Base-by-base conservation (phyloP, 441 rosid genomes). In the Viola pubescens region DNA sequence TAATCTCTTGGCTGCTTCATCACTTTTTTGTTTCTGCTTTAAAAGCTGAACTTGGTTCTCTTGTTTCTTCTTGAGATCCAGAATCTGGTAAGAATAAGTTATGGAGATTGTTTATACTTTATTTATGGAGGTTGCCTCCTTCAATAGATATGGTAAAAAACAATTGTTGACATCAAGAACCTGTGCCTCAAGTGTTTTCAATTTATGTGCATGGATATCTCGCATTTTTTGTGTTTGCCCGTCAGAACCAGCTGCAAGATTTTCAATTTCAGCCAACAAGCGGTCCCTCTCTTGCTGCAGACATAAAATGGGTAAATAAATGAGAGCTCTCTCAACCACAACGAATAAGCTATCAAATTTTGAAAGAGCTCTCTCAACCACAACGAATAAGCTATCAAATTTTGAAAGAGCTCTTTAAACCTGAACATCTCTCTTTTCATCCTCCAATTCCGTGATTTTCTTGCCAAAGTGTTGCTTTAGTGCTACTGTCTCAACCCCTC, bases 381-480 rank as follows among this genome's bases (percentile, higher is more conserved):
- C 13, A 41, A 58, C 19, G 54, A 68, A 53, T n/a, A 7, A 48
- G 9, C 51, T 8, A 39, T 41, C 48, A 56, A 53, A 71, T 59
- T 12, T 39, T 52, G 52, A 60, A 37, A 59, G 70, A 57, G 47
- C 58, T 60, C 38, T 37, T 48, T 68, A 46, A 40, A 88, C 99
- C 99, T 88, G 99, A 69, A 86, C 97, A 3, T 81, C 61, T 82
- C 75, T 86, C 69, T 94, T 94, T 75, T 90, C 96, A 64, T 86
- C 97, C 71, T 94, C 97, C 56, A 94, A 62, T 71, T 90, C 99
- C 42, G 81, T 81, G 64, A 94, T 79, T 78, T 94, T 94, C 86
- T 88, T 90, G 66, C 97, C 99, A 63, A 88, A 94, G 69, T 88
- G 99, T 70, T 82, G 96, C 85, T 90, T 90, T 56, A 94, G 86